These are phyloP conservation scores for Xerocomus brunneocitrinus DNA, from an alignment of 768 basidiomycete genomes.

Conservation along the genomic window DNA sequence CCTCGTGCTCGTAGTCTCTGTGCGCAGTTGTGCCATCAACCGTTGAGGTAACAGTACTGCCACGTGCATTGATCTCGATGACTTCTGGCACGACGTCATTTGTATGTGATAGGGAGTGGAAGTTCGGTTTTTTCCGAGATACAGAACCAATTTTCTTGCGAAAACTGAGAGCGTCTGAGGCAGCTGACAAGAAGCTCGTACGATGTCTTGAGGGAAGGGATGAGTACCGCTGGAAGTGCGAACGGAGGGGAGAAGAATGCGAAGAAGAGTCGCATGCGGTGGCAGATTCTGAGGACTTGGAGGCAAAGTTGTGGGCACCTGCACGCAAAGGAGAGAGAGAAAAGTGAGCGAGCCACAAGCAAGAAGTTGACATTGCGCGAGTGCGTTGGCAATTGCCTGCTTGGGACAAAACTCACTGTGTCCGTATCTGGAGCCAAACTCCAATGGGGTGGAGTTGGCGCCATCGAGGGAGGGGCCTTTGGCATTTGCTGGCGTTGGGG, in stretches of 20 bases:
- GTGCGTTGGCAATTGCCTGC: not conserved
- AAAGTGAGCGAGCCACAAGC: too few species aligned
- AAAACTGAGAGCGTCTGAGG: slow-evolving; percentile 47
- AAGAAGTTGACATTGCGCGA: too few species aligned
- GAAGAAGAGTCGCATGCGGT: slow-evolving; percentile 12
- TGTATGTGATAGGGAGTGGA: slow-evolving; percentile 24
- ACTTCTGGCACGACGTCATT: slow-evolving; percentile 57
- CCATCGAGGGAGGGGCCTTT: slow-evolving; percentile 14
- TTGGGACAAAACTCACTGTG: slow-evolving; percentile 14
- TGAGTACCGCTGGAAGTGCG: slow-evolving; percentile 5
- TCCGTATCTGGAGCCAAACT: slow-evolving; percentile 3
- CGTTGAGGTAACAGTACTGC: slow-evolving; percentile 15
- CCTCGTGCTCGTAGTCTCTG: slow-evolving; percentile 59
- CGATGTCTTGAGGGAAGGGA: slow-evolving; percentile 33
- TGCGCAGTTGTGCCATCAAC: slow-evolving; percentile 22
- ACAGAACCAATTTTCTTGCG: slow-evolving; percentile 38
- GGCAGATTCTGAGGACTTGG: slow-evolving; percentile 11
- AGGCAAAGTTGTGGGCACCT: slow-evolving; percentile 19
- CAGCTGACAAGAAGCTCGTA: slow-evolving; percentile 47
- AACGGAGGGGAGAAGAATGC: not conserved
- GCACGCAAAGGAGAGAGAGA: not conserved
- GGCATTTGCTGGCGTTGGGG: slow-evolving; percentile 3
- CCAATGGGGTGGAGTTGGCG: slow-evolving; percentile 3
- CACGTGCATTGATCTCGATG: slow-evolving; percentile 62
- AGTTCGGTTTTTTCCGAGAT: slow-evolving; percentile 37